Evolutionary conservation across 768 basidiomycete genomes (phyloP).

Genomic region (Collybia sp.): DNA sequence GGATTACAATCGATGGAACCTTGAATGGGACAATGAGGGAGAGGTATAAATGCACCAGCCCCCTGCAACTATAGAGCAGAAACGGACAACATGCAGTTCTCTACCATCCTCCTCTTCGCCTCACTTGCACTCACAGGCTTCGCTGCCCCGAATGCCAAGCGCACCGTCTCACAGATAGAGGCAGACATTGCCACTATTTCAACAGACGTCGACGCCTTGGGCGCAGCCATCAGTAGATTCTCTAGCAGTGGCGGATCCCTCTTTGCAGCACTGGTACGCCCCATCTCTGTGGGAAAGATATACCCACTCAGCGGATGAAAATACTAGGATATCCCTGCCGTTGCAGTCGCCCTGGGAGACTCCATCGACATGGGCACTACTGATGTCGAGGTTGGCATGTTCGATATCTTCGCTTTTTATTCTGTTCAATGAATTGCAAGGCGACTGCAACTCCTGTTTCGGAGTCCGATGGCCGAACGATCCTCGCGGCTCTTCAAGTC

Average conservation of each 20-base stretch:
- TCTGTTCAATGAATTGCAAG: no score
- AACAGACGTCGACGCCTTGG: constrained; percentile 1
- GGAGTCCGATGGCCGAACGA: constrained; percentile 2
- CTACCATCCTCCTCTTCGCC: constrained; percentile 1
- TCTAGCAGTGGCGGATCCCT: constrained; percentile 15
- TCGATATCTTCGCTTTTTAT: no score
- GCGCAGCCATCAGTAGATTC: constrained; percentile 3
- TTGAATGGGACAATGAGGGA: no score
- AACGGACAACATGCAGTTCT: no score
- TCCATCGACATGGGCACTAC: constrained; percentile 17
- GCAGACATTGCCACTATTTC: constrained; percentile 3
- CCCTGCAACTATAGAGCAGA: no score
- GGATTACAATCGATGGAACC: no score
- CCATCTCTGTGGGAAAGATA: background rate
- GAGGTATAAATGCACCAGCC: no score
- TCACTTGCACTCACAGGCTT: constrained; percentile 1
- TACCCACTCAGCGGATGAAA: background rate
- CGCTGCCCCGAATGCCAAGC: background rate
- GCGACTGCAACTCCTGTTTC: no score
- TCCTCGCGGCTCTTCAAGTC: constrained; percentile 17
- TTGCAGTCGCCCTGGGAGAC: constrained; percentile 13
- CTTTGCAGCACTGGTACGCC: constrained; percentile 19
- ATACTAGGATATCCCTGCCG: constrained; percentile 18
- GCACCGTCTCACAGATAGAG: constrained; percentile 6
- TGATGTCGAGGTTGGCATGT: constrained; percentile 19